Evolutionary conservation across 306 rosid species (phyloP).

Genomic region (Parietaria judaica): DNA sequence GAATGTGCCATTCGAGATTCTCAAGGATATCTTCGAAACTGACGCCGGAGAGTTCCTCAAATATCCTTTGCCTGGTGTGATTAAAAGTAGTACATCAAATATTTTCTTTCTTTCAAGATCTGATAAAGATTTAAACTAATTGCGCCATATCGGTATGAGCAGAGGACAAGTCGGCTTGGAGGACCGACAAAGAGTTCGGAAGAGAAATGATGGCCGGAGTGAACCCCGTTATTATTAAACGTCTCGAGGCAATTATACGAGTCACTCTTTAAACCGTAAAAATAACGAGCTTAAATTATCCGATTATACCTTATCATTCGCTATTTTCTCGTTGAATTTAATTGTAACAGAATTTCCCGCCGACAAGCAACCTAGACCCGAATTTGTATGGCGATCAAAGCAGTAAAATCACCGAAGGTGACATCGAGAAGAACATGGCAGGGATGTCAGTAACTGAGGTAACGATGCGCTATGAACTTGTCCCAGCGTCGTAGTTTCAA

Average conservation of each 20-base stretch:
- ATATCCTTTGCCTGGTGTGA: slow-evolving; percentile 63
- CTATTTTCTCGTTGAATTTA: slow-evolving; percentile 4
- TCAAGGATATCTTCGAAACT: slow-evolving; percentile 50
- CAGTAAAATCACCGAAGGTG: slow-evolving; percentile 39
- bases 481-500: too few species aligned
- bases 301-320: background rate
- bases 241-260: slow-evolving; percentile 40
- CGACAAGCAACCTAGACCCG: slow-evolving; percentile 50
- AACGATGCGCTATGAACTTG: too few species aligned
- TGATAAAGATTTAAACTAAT: too few species aligned
- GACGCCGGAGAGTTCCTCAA: slow-evolving; percentile 47
- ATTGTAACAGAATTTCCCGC: slow-evolving; percentile 57
- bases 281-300: background rate
- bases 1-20: slow-evolving; percentile 43
- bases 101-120: too few species aligned
- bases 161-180: slow-evolving; percentile 56
- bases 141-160: slow-evolving; percentile 11
- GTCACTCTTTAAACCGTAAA: too few species aligned
- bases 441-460: slow-evolving; percentile 19
- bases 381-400: slow-evolving; percentile 45
- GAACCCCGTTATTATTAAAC: slow-evolving; percentile 43
- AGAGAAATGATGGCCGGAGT: slow-evolving; percentile 72
- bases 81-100: slow-evolving; percentile 35
- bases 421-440: slow-evolving; percentile 36
- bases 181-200: slow-evolving; percentile 70